Conservation (phyloP, 441 rosid genomes). For the Erodium moschatum region DNA sequence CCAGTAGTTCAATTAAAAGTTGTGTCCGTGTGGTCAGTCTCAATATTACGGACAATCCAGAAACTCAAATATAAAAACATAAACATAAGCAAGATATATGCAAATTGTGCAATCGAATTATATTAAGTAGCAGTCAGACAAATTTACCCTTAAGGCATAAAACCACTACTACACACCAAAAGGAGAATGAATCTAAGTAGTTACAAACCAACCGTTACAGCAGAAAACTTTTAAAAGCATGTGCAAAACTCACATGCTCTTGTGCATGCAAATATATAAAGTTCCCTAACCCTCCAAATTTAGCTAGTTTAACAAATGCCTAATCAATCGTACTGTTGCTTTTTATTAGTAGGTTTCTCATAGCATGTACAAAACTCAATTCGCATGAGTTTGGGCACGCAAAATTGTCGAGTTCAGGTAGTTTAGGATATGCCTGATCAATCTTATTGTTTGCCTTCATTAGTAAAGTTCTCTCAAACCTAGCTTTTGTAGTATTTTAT, state of each 20-base stretch:
- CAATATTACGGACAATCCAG: neutral
- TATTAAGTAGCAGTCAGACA: neutral
- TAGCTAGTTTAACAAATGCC: neutral
- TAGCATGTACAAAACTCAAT: neutral
- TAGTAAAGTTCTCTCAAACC: neutral
- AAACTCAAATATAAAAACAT: neutral
- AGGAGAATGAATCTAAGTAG: neutral
- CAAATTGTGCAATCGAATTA: neutral
- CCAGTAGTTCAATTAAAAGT: slow-evolving; percentile 1
- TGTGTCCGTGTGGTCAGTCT: neutral
- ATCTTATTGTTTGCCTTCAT: neutral
- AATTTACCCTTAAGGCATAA: neutral
- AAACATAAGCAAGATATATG: neutral
- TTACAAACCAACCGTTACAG: neutral
- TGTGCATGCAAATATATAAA: too few species aligned
- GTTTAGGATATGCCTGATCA: neutral
- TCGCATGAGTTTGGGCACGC: neutral
- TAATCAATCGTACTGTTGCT: neutral
- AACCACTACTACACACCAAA: neutral
- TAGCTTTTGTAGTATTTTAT: neutral
- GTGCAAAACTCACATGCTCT: neutral
- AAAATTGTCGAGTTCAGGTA: neutral
- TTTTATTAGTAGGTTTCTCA: neutral
- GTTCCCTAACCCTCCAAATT: too few species aligned
- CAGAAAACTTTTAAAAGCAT: too few species aligned